Percentiles rank a stretch among this genome's conserved stretches.
phyloP scores from a whole-genome alignment of 148 eudicot genomes.

The Dysphania ambrosioides region DNA sequence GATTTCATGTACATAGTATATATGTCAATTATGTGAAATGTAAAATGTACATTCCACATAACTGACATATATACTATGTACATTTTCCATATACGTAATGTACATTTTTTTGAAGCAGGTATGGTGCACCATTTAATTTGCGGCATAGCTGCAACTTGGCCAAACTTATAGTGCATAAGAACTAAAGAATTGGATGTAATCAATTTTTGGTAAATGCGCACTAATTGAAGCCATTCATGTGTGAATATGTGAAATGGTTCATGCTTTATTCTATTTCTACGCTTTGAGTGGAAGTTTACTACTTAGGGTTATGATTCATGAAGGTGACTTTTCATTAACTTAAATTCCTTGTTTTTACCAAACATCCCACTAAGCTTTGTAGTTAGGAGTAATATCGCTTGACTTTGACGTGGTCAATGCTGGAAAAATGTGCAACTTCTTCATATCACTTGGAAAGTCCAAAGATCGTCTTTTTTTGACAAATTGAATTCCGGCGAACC shows the following conservation, averaged over 20 bases:
- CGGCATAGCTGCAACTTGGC: too few species aligned
- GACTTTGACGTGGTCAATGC: neutral
- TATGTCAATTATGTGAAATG: too few species aligned
- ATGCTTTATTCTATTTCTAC: neutral
- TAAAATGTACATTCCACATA: too few species aligned
- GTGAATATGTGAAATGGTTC: neutral
- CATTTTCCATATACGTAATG: too few species aligned
- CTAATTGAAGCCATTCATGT: neutral
- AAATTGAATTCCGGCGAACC: neutral
- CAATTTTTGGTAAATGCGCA: constrained; percentile 12
- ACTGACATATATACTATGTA: too few species aligned
- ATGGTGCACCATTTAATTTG: too few species aligned
- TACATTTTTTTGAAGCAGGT: too few species aligned
- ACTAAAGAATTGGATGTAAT: neutral
- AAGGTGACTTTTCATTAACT: neutral
- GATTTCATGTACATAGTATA: too few species aligned
- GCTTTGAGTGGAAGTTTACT: neutral
- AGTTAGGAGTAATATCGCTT: neutral
- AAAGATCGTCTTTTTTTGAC: neutral
- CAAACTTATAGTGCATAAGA: neutral
- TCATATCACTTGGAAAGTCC: neutral
- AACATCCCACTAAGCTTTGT: constrained; percentile 4
- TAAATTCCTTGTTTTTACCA: neutral
- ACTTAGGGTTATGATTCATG: neutral
- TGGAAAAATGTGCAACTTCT: neutral